Conservation (phyloP, 768 basidiomycete species). For the Russula griseocarnosa region DNA sequence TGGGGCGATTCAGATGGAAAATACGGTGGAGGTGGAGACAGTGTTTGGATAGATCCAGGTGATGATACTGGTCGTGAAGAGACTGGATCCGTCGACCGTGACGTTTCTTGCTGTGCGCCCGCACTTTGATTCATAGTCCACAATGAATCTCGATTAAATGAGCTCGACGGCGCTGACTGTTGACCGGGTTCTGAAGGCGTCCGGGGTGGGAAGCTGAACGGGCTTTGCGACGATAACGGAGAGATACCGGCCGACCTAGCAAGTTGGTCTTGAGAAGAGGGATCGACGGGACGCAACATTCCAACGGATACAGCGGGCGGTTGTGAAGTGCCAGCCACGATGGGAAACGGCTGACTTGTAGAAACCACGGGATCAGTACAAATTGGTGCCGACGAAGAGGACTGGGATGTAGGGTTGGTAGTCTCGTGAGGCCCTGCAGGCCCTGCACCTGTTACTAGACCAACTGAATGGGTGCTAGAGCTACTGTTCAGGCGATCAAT, state of each 20-base stretch:
- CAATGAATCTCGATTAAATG: conserved; percentile 26
- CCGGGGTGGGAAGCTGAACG: conserved; percentile 42
- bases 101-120: conserved; percentile 15
- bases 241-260: conserved; percentile 51
- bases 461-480: neutral
- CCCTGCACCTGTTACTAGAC: neutral
- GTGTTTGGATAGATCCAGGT: conserved; percentile 18
- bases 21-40: conserved; percentile 32
- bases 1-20: conserved; percentile 25
- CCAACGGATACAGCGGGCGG: conserved; percentile 23
- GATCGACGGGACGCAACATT: conserved; percentile 30
- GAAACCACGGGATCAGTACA: conserved; percentile 9
- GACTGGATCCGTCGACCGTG: neutral
- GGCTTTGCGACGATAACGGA: conserved; percentile 47
- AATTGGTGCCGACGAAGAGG: neutral
- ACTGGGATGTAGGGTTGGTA: neutral
- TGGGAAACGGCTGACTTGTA: conserved; percentile 10
- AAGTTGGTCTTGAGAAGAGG: conserved; percentile 28
- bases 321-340: conserved; percentile 34
- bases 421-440: conserved; percentile 1
- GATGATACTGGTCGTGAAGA: conserved; percentile 16
- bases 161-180: conserved; percentile 25
- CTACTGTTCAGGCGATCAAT: conserved; percentile 4
- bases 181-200: conserved; percentile 23
- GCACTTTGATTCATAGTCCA: conserved; percentile 23